Percentiles rank a stretch among this genome's conserved stretches.
These are phyloP conservation scores for Endothia cerciana DNA, from an alignment of 2,329 filamentous ascomycete species.

Conservation along the genomic window DNA sequence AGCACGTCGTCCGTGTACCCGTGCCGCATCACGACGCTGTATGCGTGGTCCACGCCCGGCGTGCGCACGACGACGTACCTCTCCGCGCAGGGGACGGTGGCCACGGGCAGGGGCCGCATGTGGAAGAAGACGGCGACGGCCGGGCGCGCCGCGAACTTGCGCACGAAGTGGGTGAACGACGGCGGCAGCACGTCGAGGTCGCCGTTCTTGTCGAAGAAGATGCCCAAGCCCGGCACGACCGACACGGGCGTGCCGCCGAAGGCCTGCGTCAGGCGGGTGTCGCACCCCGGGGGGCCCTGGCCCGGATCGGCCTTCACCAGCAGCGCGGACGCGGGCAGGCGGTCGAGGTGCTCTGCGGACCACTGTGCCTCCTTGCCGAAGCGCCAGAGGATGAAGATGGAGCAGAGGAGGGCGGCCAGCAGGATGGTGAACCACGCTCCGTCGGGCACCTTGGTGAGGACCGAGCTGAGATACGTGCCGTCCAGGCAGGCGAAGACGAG, in stretches of 20 bases:
- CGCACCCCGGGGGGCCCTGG: background rate
- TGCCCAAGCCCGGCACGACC: slow-evolving; percentile 62
- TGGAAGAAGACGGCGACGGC: slow-evolving; percentile 77
- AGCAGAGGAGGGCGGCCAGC: slow-evolving; percentile 64
- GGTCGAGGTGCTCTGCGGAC: slow-evolving; percentile 68
- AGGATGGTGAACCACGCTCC: slow-evolving; percentile 80
- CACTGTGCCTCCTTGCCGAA: slow-evolving; percentile 81
- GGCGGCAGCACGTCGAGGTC: slow-evolving; percentile 58
- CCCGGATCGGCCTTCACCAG: slow-evolving; percentile 30
- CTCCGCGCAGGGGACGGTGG: slow-evolving; percentile 54
- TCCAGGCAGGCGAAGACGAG: slow-evolving; percentile 69
- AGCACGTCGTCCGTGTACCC: slow-evolving; percentile 76
- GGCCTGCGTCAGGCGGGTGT: slow-evolving; percentile 38
- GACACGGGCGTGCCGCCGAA: slow-evolving; percentile 50
- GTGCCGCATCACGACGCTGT: slow-evolving; percentile 70
- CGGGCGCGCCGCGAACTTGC: slow-evolving; percentile 69
- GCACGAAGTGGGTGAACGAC: slow-evolving; percentile 73
- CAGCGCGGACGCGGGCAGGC: slow-evolving; percentile 52
- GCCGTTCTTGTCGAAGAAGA: slow-evolving; percentile 81
- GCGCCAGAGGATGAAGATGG: slow-evolving; percentile 74
- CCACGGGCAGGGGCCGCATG: slow-evolving; percentile 64
- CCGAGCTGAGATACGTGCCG: slow-evolving; percentile 70
- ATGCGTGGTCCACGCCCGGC: slow-evolving; percentile 43
- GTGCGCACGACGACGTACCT: slow-evolving; percentile 50
- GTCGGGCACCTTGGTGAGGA: slow-evolving; percentile 72